A percentile compares a stretch with the other conserved stretches of the same genome.
Conservation (phyloP, 495 filamentous ascomycete species). For the Lindgomyces ingoldianus region DNA sequence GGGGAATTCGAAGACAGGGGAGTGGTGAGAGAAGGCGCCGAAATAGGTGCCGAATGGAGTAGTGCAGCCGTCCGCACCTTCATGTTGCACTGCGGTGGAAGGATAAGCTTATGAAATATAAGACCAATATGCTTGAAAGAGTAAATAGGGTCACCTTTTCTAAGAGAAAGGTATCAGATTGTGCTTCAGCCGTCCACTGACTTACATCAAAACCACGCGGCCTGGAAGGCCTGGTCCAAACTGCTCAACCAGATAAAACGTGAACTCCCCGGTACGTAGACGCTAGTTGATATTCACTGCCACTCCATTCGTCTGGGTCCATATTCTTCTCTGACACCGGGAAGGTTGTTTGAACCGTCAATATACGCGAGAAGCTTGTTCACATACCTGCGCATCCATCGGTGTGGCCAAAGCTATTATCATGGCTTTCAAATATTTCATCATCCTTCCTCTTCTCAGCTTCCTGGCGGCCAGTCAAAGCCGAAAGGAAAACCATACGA, state of each 20-base stretch:
- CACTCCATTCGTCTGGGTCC: too few species aligned
- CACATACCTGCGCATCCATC: neutral
- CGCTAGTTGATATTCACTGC: too few species aligned
- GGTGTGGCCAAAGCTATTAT: neutral
- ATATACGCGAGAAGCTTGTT: neutral
- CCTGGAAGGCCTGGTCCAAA: too few species aligned
- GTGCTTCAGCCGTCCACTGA: too few species aligned
- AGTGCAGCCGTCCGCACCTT: neutral
- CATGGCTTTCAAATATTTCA: neutral
- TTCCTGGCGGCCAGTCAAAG: neutral
- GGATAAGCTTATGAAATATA: neutral
- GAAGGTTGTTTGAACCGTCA: too few species aligned
- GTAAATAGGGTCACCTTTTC: neutral
- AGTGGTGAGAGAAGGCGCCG: neutral
- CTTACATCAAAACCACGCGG: too few species aligned
- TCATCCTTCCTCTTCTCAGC: neutral
- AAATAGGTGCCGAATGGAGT: neutral
- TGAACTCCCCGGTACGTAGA: too few species aligned
- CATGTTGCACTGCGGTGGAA: too few species aligned
- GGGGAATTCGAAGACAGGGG: neutral
- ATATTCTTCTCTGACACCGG: too few species aligned
- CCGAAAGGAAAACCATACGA: neutral
- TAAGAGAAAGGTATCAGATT: too few species aligned
- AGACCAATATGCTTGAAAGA: neutral
- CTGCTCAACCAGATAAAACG: too few species aligned